phyloP scores from a whole-genome alignment of 441 rosid genomes.

The Jatropha podagrica region DNA sequence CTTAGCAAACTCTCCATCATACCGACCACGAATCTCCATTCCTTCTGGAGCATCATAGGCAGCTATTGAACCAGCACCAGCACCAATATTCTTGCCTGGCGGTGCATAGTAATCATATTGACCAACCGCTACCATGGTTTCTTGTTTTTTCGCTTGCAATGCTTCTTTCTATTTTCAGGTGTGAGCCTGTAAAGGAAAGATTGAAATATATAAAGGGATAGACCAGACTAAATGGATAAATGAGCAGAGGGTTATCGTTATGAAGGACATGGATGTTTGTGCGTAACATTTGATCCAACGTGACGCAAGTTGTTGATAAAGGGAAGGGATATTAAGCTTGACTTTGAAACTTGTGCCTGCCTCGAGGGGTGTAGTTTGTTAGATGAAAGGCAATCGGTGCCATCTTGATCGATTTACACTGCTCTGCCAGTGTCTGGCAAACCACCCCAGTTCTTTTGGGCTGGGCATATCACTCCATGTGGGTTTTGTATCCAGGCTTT shows the following conservation, averaged over 20 bases:
- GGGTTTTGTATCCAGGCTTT: no score
- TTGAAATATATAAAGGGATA: conserved; percentile 19
- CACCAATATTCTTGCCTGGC: conserved; percentile 2
- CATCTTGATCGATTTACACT: no score
- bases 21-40: conserved; percentile 76
- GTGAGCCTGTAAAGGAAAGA: no score
- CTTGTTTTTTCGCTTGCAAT: neutral
- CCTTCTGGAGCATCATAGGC: conserved; percentile 63
- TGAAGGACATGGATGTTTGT: conserved; percentile 23
- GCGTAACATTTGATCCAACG: conserved; percentile 5
- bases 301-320: conserved; percentile 22
- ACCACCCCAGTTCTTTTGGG: no score
- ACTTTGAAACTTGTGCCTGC: conserved; percentile 1
- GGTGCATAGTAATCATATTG: conserved; percentile 23
- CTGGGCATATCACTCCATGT: no score
- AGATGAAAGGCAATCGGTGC: no score
- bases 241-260: conserved; percentile 29
- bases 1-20: conserved; percentile 56
- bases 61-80: neutral
- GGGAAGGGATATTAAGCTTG: neutral
- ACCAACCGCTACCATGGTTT: conserved; percentile 25
- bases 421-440: no score
- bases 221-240: conserved; percentile 31
- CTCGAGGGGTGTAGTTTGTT: conserved; percentile 4
- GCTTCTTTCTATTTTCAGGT: neutral